Base-by-base conservation (phyloP, 1,284 basidiomycete species). In the Boletus smithii region DNA sequence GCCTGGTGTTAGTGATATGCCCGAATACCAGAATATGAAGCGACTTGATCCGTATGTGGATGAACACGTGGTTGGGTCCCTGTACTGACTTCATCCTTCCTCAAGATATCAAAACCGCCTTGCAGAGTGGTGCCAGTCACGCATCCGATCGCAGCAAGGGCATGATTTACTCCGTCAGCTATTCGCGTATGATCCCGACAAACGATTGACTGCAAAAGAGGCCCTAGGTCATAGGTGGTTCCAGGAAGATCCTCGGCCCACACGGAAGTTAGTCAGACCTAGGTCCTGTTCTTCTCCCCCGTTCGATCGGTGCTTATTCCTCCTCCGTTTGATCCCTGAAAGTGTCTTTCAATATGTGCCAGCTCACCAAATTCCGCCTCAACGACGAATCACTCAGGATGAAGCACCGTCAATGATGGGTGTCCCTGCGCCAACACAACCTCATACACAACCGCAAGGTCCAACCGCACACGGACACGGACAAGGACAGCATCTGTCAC, bases 141-240 rank as follows among this genome's bases (percentile, higher is more conserved):
- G 80, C 29, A 75, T 85, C 32, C 75, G 80, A 43, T 79, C 75
- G 48, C 75, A 69, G 30, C 73, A 72, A 18, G 91, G 88, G 4
- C 85, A 88, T 58, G 90, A 97, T 53, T 81, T 99, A 40, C 80
- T 98, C n/a, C 78, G 78, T 7, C 75, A 79, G 53, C 74, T 95
- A 30, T 94, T 97, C 63, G 80, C 83, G 20, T 99, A 95, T 70
- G 93, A 98, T 68, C 95, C 95, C 0, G 85, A 88, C 53, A 82
- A 79, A 55, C 78, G 97, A 13, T 76, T 97, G 31, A 92, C 88
- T 0, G 92, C 94, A 0, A 78, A 81, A 53, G 81, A 91, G 53
- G 87, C 91, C 0, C 70, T 99, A 1, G 73, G 75, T 13, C 95
- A 98, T 66, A 76, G 75, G 57, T 91, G 88, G 88, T 91, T 91